A percentile compares a stretch with the other conserved stretches of the same genome.
These are phyloP conservation scores for Metschnikowia corniflorae DNA, from an alignment of 805 yeast genomes.

Conservation along the genomic window DNA sequence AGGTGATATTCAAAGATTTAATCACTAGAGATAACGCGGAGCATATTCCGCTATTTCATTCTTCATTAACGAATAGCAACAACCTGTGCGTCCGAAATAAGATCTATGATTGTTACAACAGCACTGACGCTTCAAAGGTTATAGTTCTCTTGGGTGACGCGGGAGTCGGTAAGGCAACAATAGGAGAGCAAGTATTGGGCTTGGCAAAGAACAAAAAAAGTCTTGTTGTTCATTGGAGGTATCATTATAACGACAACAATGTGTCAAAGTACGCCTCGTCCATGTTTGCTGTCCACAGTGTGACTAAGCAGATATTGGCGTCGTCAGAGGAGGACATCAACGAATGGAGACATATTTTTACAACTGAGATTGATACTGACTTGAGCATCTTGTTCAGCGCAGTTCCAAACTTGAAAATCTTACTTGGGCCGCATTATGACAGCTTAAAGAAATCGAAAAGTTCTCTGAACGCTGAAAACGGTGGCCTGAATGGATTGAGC, in stretches of 20 bases:
- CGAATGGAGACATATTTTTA: conserved; percentile 40
- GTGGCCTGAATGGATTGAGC: conserved; percentile 1
- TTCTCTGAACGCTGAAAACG: neutral
- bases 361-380: conserved; percentile 38
- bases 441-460: conserved; percentile 4
- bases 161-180: conserved; percentile 46
- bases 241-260: conserved; percentile 22
- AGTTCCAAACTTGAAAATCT: conserved; percentile 43
- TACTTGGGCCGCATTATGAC: conserved; percentile 42
- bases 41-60: conserved; percentile 11
- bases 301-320: conserved; percentile 41
- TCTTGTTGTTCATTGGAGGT: conserved; percentile 32
- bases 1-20: conserved; percentile 3
- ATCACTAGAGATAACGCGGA: neutral
- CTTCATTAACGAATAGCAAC: conserved; percentile 7
- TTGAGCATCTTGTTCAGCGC: conserved; percentile 36
- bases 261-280: conserved; percentile 35
- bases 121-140: conserved; percentile 17
- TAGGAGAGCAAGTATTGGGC: conserved; percentile 37
- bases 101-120: conserved; percentile 6
- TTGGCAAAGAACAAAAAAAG: conserved; percentile 29
- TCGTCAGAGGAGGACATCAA: conserved; percentile 31
- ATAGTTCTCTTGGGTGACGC: conserved; percentile 37
- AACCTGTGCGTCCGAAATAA: conserved; percentile 1
- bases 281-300: conserved; percentile 35